Evolutionary conservation across 2,329 filamentous ascomycete species (phyloP).

Genomic region (Aspergillaceae sp.): DNA sequence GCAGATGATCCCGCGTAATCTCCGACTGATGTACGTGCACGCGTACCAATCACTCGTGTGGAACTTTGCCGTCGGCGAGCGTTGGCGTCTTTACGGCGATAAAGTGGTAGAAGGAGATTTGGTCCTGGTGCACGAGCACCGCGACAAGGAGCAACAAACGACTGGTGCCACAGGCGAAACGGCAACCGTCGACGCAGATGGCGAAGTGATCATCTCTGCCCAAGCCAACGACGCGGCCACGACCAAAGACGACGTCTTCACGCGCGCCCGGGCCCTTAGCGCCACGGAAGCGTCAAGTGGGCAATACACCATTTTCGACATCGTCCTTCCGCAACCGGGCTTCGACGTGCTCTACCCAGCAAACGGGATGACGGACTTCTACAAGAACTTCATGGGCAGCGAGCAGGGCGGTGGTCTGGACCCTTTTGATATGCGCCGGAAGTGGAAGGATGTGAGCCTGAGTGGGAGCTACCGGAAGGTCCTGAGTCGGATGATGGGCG

Average conservation of each 20-base stretch:
- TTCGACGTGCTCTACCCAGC: constrained; percentile 79
- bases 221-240: constrained; percentile 48
- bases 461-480: constrained; percentile 83
- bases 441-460: constrained; percentile 78
- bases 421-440: constrained; percentile 76
- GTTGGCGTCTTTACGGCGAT: constrained; percentile 66
- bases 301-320: constrained; percentile 70
- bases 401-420: constrained; percentile 69
- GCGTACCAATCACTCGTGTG: constrained; percentile 93
- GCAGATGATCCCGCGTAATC: constrained; percentile 66
- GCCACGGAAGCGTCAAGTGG: constrained; percentile 70
- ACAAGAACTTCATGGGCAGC: constrained; percentile 75
- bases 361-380: constrained; percentile 77
- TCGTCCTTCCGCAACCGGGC: constrained; percentile 87
- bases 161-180: constrained; percentile 25
- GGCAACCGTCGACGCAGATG: constrained; percentile 47
- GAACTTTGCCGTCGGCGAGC: constrained; percentile 75
- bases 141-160: constrained; percentile 33
- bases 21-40: constrained; percentile 91
- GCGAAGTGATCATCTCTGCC: constrained; percentile 58
- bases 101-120: constrained; percentile 78
- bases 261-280: constrained; percentile 64
- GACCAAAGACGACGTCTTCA: constrained; percentile 49
- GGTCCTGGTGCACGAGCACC: constrained; percentile 57
- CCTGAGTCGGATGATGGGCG: constrained; percentile 57